phyloP scores from a whole-genome alignment of 129 eudicot genomes.

The Kitagawia praeruptora region DNA sequence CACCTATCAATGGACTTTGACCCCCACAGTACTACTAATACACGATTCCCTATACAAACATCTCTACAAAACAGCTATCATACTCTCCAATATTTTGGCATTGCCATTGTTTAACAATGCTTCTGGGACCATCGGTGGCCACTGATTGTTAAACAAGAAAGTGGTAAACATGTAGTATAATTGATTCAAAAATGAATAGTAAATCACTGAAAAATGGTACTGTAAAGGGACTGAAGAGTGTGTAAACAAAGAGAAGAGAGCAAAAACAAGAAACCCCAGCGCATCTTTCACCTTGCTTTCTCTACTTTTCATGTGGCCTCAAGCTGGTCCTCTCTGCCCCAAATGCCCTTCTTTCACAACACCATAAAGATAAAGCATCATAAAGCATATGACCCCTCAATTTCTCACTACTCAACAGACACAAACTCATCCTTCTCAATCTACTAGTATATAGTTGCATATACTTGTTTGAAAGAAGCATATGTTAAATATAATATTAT shows the following conservation, averaged over 20 bases:
- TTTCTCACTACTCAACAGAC: slow-evolving; percentile 12
- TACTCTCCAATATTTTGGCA: not conserved
- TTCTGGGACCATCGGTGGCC: not conserved
- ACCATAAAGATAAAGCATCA: slow-evolving; percentile 51
- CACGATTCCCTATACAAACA: slow-evolving; percentile 1
- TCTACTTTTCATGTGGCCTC: slow-evolving; percentile 51
- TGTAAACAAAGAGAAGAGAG: slow-evolving; percentile 7
- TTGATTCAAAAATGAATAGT: not conserved
- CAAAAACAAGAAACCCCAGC: slow-evolving; percentile 23
- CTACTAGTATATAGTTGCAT: not conserved
- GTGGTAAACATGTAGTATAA: not conserved
- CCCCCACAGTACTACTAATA: slow-evolving; percentile 1
- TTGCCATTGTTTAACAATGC: not conserved
- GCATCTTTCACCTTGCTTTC: slow-evolving; percentile 51
- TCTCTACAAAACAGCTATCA: not conserved
- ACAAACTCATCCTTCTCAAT: not conserved
- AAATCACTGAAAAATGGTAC: not conserved
- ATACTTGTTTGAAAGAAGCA: not conserved
- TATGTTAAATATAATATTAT: not conserved
- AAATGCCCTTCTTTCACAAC: slow-evolving; percentile 34
- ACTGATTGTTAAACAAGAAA: not conserved
- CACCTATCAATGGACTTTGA: not conserved
- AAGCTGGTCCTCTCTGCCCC: slow-evolving; percentile 13
- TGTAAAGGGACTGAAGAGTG: slow-evolving; percentile 9
- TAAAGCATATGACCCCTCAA: slow-evolving; percentile 41